Base-by-base conservation (phyloP, 805 yeast genomes). In the Ogataea populi-albae region DNA sequence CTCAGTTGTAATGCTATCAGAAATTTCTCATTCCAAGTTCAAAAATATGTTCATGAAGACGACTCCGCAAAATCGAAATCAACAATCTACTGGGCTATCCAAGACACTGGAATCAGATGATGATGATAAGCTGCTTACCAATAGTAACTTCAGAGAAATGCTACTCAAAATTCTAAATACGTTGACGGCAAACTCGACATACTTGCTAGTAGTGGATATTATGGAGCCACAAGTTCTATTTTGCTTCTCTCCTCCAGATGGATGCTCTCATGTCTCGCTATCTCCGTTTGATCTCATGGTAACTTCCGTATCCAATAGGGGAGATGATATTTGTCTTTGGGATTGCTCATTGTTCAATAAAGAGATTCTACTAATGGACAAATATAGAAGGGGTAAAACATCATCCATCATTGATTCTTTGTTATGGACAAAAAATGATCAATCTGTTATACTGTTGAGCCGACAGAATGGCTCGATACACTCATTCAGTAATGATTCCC, bases 311-410 rank as follows among this genome's bases (percentile, higher is more conserved):
- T 70, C 74, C 8, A 48, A 54, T 16, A 65, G 84, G 34, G 88
- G 89, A 3, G 86, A 82, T 52, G 71, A 65, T 32, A 61, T 81
- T 4, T 78, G 67, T 47, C 62, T 78, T 44, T 81, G 86, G 83
- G 88, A 81, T 49, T 65, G 72, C 36, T 64, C 79, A 29, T 66
- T 68, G 37, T 60, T 69, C 23, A 75, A 79, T 2, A 50, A 48
- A 2, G 76, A 75, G 41, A 65, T 81, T 2, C 62, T 73, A 1
- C 56, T 81, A 16, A 51, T 77, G 32, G 86, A 82, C 12, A 73
- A 75, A 43, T 79, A 77, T 45, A 59, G 57, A 9, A 64, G 87
- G 17, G 88, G 89, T 1, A 77, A 75, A 47, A 79, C 85, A 1
- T 68, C 78, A 5, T 75, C 84, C 0, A 52, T 65, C 2, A 68